These are phyloP conservation scores for Pulveroboletus sp. DNA, from an alignment of 768 basidiomycete species.

Conservation along the genomic window DNA sequence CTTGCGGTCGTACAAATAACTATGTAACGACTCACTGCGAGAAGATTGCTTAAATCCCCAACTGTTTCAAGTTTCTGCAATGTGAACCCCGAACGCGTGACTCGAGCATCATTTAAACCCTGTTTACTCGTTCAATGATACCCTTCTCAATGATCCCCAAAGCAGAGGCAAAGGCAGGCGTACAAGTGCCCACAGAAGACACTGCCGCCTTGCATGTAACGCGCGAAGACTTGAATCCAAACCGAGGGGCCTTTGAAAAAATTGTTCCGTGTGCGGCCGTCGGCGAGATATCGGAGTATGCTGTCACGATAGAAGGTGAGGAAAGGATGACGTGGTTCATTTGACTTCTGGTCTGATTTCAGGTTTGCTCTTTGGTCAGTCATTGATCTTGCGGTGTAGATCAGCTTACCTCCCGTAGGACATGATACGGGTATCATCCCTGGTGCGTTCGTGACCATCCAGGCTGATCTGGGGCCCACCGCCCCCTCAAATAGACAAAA, in stretches of 20 bases:
- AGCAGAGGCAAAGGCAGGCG: too few species aligned
- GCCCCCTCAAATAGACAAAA: constrained; percentile 60
- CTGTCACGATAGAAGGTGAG: constrained; percentile 60
- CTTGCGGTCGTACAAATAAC: too few species aligned
- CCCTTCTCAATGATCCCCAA: too few species aligned
- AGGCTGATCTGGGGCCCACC: constrained; percentile 57
- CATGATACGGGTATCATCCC: constrained; percentile 82
- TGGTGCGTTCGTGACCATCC: constrained; percentile 74
- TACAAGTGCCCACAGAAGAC: too few species aligned
- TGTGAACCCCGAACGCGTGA: too few species aligned
- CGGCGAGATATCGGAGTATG: constrained; percentile 57
- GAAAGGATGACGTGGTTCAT: constrained; percentile 69
- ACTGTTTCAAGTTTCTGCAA: too few species aligned
- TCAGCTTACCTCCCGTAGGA: constrained; percentile 36
- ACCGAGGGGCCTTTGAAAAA: constrained; percentile 13
- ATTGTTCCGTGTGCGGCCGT: constrained; percentile 9
- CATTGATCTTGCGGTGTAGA: neutral
- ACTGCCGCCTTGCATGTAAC: too few species aligned
- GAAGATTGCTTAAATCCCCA: too few species aligned
- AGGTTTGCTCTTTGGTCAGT: constrained; percentile 68
- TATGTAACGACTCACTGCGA: too few species aligned
- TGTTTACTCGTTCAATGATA: too few species aligned
- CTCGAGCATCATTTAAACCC: too few species aligned
- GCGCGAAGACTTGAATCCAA: neutral
- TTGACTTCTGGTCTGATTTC: constrained; percentile 74